Conservation (phyloP, 805 yeast species). For the Maudiozyma barnettii region DNA sequence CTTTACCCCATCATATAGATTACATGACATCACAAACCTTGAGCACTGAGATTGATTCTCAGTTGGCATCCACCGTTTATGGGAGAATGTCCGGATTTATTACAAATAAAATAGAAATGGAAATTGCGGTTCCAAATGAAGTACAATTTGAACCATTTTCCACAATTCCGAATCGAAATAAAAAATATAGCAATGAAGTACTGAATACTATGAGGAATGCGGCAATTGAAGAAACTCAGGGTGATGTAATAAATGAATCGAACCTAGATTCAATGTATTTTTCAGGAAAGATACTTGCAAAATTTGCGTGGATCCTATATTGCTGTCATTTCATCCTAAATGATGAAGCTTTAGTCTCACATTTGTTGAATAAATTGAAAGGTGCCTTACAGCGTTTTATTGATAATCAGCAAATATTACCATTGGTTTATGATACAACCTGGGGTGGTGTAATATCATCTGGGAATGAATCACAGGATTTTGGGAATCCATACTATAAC, state of each 20-base stretch:
- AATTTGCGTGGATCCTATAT: slow-evolving; percentile 79
- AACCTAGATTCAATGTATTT: slow-evolving; percentile 78
- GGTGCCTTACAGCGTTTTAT: slow-evolving; percentile 62
- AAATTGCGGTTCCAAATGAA: slow-evolving; percentile 35
- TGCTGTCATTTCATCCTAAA: slow-evolving; percentile 58
- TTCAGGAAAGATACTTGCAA: slow-evolving; percentile 80
- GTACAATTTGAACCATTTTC: slow-evolving; percentile 40
- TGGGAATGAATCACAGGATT: slow-evolving; percentile 53
- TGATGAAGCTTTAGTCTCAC: slow-evolving; percentile 42
- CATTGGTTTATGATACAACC: slow-evolving; percentile 66
- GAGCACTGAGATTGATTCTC: slow-evolving; percentile 9
- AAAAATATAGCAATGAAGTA: slow-evolving; percentile 24
- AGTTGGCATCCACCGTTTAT: slow-evolving; percentile 40
- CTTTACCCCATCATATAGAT: slow-evolving; percentile 57
- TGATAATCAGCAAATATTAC: slow-evolving; percentile 56
- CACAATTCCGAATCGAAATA: slow-evolving; percentile 23
- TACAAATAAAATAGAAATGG: slow-evolving; percentile 33
- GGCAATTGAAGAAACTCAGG: slow-evolving; percentile 30
- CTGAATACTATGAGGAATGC: slow-evolving; percentile 27
- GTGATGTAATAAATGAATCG: slow-evolving; percentile 30
- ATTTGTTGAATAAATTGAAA: slow-evolving; percentile 50
- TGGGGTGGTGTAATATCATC: slow-evolving; percentile 75
- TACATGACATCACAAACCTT: slow-evolving; percentile 32
- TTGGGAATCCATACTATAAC: slow-evolving; percentile 61
- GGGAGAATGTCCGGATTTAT: slow-evolving; percentile 40